Base-by-base conservation (phyloP, 148 eudicot genomes). In the Camellia japonica region DNA sequence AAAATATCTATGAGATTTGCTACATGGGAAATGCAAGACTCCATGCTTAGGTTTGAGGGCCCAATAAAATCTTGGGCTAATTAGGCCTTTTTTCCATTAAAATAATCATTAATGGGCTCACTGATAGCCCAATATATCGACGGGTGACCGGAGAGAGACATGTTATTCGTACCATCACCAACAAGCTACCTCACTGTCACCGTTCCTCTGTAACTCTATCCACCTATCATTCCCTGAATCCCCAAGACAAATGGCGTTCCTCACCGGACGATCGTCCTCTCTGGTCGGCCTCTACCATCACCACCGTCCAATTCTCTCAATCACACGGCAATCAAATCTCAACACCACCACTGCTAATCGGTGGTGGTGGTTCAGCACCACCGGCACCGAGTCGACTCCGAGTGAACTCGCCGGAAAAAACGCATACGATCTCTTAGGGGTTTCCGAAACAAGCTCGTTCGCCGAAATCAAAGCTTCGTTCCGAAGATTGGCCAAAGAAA, bases 401-500 rank as follows among this genome's bases (percentile, higher is more conserved):
- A 56, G 89, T 18, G 96, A 93, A 66, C 84, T 92, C 73, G 79
- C 84, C 76, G 97, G 90, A 10, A 82, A 85, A 66, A 95, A 84
- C 80, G 99, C 99, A 0, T 95, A 95, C 80, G 91, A 89, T 49
- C 83, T 93, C 65, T 79, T 95, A 6, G 86, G 91, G 30, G 90
- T 95, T 2, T 73, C 91, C 0, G 91, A 93, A 54, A 87, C 82
- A n/a, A 84, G 97, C 82, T 89, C 99, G 0, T 88, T 87, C 41
- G 80, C 84, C 0, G 97, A 93, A 58, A 91, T 95, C 73, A 95
- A 95, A 85, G 84, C 81, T 3, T 92, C 97, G 38, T 95, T 95
- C 68, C 87, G 93, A 9, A 93, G 88, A 82, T 85, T 95, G 80
- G 99, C 99, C 1, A 95, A 95, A 80, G 93, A 90, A 86, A 93